Evolutionary conservation across 2,329 filamentous ascomycete species (phyloP).

Genomic region (Cordyceps tenuipes): DNA sequence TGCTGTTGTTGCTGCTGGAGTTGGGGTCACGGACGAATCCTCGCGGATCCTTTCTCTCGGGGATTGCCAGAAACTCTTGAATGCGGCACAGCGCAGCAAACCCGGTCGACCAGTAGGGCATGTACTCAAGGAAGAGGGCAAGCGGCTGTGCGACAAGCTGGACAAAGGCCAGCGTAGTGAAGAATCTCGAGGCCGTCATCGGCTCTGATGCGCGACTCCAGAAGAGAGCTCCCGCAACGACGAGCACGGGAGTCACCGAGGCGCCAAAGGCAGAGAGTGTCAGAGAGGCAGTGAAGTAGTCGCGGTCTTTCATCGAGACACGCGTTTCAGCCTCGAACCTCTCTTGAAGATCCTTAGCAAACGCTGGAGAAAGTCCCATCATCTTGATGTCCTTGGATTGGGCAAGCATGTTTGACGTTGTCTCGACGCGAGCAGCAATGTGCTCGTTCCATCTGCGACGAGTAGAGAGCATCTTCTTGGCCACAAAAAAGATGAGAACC

Average conservation of each 20-base stretch:
- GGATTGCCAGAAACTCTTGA: neutral
- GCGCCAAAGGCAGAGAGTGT: neutral
- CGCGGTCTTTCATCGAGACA: neutral
- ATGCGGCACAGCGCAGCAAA: neutral
- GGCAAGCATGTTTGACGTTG: constrained; percentile 3
- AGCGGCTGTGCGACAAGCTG: neutral
- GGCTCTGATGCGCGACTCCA: neutral
- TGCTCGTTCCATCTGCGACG: constrained; percentile 1
- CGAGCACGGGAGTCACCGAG: neutral
- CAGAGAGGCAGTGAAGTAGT: neutral
- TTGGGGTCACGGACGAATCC: neutral
- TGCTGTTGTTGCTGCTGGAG: neutral
- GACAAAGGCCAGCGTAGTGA: neutral
- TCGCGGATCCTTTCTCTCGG: neutral
- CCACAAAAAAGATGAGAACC: neutral
- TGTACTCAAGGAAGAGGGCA: neutral
- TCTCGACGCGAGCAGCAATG: neutral
- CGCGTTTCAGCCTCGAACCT: neutral
- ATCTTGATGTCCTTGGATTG: constrained; percentile 4
- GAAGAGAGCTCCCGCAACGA: neutral
- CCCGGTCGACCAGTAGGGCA: neutral
- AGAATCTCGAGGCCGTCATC: neutral
- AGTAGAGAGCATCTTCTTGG: neutral
- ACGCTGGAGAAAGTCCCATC: neutral
- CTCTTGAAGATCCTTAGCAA: neutral